Conservation (phyloP, 805 yeast genomes). For the Candida glaebosa region DNA sequence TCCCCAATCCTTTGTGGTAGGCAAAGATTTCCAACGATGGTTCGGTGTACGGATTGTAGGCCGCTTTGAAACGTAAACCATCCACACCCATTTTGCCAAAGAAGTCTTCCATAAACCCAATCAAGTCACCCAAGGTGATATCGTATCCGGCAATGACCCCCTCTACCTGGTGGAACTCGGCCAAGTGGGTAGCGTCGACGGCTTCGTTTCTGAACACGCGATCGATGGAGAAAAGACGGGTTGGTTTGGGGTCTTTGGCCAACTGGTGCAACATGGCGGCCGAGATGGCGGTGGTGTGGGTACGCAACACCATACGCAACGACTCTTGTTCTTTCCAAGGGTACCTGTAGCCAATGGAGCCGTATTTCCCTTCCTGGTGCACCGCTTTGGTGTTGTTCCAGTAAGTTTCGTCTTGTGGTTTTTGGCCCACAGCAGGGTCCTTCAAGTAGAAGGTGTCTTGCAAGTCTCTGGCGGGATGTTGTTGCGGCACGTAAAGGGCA, state of each 20-base stretch:
- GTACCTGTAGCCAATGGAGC: conserved; percentile 97
- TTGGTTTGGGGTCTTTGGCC: conserved; percentile 85
- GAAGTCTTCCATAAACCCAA: conserved; percentile 97
- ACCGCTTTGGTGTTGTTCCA: conserved; percentile 76
- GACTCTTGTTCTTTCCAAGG: conserved; percentile 95
- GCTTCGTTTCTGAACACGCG: conserved; percentile 99
- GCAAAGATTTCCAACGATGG: conserved; percentile 98
- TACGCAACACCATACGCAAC: conserved; percentile 86
- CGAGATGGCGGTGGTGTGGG: conserved; percentile 96
- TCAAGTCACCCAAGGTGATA: conserved; percentile 90
- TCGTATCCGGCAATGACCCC: conserved; percentile 98
- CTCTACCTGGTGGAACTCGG: conserved; percentile 99
- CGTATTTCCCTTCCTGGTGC: conserved; percentile 87
- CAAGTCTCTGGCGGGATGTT: conserved; percentile 98
- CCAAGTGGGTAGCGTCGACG: conserved; percentile 98
- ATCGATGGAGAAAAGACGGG: conserved; percentile 91
- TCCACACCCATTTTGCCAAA: conserved; percentile 96
- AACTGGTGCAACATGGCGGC: conserved; percentile 81
- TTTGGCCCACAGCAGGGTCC: conserved; percentile 79
- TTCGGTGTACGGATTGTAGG: conserved; percentile 98
- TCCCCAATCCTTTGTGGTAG: conserved; percentile 88
- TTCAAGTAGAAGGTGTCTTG: conserved; percentile 98
- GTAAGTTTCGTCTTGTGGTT: conserved; percentile 78
- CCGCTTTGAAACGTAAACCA: conserved; percentile 94
- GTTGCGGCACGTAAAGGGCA: conserved; percentile 95